phyloP scores from a whole-genome alignment of 177 flowering plant species.

The Tripterygium wilfordii region DNA sequence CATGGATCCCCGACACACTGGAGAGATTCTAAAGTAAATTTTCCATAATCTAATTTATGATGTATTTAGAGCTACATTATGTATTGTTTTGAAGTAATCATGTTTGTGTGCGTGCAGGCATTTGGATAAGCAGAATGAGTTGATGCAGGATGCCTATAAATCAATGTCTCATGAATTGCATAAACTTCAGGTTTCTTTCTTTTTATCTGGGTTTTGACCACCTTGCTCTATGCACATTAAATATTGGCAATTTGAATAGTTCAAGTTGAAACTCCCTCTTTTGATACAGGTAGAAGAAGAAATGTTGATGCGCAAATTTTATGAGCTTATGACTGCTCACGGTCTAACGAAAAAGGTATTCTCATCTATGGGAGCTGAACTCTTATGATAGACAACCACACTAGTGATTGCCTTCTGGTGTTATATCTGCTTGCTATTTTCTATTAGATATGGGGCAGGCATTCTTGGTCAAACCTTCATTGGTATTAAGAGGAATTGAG shows the following conservation, averaged over 20 bases:
- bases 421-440: too few species aligned
- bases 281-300: conserved; percentile 68
- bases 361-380: not conserved
- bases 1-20: conserved; percentile 18
- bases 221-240: not conserved
- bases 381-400: too few species aligned
- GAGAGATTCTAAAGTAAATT: conserved; percentile 13
- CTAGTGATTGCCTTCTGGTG: too few species aligned
- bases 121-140: conserved; percentile 61
- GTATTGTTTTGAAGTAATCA: not conserved
- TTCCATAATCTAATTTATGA: too few species aligned
- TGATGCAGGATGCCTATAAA: conserved; percentile 42
- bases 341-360: conserved; percentile 23
- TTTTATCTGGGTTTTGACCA: not conserved
- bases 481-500: too few species aligned
- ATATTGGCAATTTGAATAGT: not conserved
- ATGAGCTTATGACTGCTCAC: conserved; percentile 28
- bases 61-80: not conserved
- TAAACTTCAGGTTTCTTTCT: conserved; percentile 41
- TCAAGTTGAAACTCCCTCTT: too few species aligned
- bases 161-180: conserved; percentile 58
- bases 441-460: too few species aligned
- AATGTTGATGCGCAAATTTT: conserved; percentile 75
- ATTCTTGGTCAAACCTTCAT: too few species aligned
- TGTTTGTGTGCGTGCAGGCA: conserved; percentile 34